phyloP scores from a whole-genome alignment of 306 rosid species.

The Mimosa pudica region DNA sequence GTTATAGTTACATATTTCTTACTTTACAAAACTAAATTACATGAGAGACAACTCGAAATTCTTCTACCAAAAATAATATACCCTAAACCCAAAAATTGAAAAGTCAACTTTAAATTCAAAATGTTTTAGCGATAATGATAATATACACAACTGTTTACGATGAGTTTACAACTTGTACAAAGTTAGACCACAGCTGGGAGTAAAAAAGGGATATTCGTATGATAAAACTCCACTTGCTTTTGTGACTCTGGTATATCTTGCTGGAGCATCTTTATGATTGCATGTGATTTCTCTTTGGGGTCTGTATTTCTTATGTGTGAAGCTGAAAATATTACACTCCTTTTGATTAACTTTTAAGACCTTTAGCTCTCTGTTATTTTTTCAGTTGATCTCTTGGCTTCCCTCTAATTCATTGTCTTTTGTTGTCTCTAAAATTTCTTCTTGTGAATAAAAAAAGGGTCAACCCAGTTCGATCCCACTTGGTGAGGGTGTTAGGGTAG shows the following conservation, averaged over 20 bases:
- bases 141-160: neutral
- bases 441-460: neutral
- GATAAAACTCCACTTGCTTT: neutral
- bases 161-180: neutral
- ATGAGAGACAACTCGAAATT: neutral
- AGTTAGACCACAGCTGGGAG: neutral
- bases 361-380: neutral
- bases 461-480: too few relatives aligned
- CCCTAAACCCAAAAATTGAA: neutral
- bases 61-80: neutral
- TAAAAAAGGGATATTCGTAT: neutral
- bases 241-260: neutral
- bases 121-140: neutral
- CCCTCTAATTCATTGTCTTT: neutral
- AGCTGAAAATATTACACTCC: neutral
- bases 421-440: neutral
- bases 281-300: neutral
- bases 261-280: conserved; percentile 7
- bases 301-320: neutral
- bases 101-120: neutral
- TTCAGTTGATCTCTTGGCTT: neutral
- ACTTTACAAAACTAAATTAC: neutral
- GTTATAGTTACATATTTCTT: conserved; percentile 15
- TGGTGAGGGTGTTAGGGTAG: too few relatives aligned
- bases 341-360: neutral